Evolutionary conservation across 495 filamentous ascomycete species (phyloP), one percentile per base, ranked within the genome.

Genomic region (Annulohypoxylon bovei): DNA sequence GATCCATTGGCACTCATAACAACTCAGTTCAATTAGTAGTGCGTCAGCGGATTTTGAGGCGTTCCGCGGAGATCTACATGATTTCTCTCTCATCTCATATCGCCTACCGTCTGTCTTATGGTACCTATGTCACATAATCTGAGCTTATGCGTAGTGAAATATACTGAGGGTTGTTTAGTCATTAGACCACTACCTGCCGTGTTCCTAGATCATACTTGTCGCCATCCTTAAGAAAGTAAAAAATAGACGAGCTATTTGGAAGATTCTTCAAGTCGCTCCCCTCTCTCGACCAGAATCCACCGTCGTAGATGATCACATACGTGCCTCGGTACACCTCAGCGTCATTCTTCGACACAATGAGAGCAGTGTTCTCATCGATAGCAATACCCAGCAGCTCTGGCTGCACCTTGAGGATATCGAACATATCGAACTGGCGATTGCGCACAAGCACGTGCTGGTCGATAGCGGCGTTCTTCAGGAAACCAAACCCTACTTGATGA

Each of bases 401-500:
- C 32, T 68, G 57, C 18, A 75, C 73, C 69, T 79, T 77, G 27
- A 79, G 69, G 37, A 79, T 76, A 18, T 79, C 70, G 30, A 76
- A 75, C 75, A 79, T 76, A 47, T 79, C 77, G 65, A 77, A 79
- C 32, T 75, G 72, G 12, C 77, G 75, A 49, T 58, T 62, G 28
- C 77, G 77, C 47, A 73, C 77, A 2, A 79, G 70, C 18, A 79
- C 71, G 55, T 79, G 77, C 57, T 79, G 77, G 53, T 79, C 77
- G 40, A 79, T 76, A 18, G 77, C 77, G 12, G 67, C 71, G 53
- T 76, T 56, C 28, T 72, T 73, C 4, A 79, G 32, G 56, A 76
- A 79, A 0, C 75, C 77, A 32, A 79, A 79, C 7, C 77, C 77
- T 0, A 76, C 73, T 23, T 71, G 71, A 44, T 79, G 77, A 32